These are phyloP conservation scores for Yamadazyma tumulicola DNA, from an alignment of 805 yeast species.

Conservation along the genomic window DNA sequence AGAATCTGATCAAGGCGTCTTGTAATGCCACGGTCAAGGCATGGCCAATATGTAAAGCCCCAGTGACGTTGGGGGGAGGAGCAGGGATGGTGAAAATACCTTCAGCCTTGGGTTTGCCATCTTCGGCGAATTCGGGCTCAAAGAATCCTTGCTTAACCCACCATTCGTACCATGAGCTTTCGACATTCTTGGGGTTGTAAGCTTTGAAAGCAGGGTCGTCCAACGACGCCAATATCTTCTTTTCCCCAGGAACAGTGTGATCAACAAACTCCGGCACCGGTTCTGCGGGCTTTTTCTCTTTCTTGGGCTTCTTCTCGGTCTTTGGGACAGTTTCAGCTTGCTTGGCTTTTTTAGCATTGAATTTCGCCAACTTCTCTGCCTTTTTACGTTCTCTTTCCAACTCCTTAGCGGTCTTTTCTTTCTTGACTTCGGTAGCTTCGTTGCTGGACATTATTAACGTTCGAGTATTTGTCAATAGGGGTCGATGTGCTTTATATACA, in stretches of 20 bases:
- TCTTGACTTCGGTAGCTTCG: constrained; percentile 25
- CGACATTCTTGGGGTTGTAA: constrained; percentile 88
- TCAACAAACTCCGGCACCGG: constrained; percentile 85
- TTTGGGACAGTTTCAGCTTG: constrained; percentile 46
- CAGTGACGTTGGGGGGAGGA: constrained; percentile 99
- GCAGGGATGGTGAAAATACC: constrained; percentile 91
- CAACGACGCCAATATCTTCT: constrained; percentile 79
- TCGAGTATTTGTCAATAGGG: no score
- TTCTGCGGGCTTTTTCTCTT: constrained; percentile 64
- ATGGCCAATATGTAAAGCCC: constrained; percentile 98
- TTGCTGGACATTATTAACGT: no score
- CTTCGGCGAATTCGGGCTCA: constrained; percentile 75
- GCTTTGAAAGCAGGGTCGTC: constrained; percentile 94
- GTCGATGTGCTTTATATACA: no score
- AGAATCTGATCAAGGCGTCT: constrained; percentile 86
- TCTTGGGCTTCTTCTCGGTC: constrained; percentile 58
- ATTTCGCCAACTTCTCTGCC: constrained; percentile 84
- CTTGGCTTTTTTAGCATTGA: constrained; percentile 76
- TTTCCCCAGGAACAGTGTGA: constrained; percentile 81
- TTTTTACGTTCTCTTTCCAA: constrained; percentile 83
- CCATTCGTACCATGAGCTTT: constrained; percentile 97
- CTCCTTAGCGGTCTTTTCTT: constrained; percentile 71
- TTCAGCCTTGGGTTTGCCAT: constrained; percentile 74
- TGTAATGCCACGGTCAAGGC: constrained; percentile 94
- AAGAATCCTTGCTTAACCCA: constrained; percentile 89